phyloP scores from a whole-genome alignment of 495 filamentous ascomycete genomes.

The Neurospora sp. region DNA sequence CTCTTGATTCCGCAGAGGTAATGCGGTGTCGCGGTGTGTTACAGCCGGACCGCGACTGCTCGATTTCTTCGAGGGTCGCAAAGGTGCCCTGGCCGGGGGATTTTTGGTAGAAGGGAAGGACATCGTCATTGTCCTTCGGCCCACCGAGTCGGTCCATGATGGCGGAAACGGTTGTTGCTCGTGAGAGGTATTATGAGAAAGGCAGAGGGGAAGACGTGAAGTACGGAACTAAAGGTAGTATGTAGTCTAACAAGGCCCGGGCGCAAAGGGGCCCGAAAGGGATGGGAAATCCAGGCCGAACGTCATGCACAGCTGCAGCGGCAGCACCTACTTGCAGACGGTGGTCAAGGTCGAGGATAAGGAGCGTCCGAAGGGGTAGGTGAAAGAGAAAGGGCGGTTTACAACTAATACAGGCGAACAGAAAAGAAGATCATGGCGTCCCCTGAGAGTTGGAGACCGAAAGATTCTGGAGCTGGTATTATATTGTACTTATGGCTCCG shows the following conservation, averaged over 20 bases:
- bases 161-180: not conserved
- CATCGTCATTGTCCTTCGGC: slow-evolving; percentile 22
- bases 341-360: not conserved
- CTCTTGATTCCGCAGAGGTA: slow-evolving; percentile 38
- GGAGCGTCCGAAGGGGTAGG: not conserved
- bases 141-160: slow-evolving; percentile 20
- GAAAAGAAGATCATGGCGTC: slow-evolving; percentile 6
- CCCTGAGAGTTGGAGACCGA: slow-evolving; percentile 3
- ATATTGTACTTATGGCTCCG: not conserved
- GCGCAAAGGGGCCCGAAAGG: slow-evolving; percentile 17
- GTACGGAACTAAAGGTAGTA: not conserved
- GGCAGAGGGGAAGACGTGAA: not conserved
- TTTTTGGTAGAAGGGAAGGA: slow-evolving; percentile 25
- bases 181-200: not conserved
- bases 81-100: slow-evolving; percentile 8
- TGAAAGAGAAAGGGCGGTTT: not conserved
- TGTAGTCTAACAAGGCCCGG: slow-evolving; percentile 1
- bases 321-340: not conserved
- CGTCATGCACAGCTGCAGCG: slow-evolving; percentile 13
- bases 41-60: slow-evolving; percentile 22
- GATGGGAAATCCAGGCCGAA: slow-evolving; percentile 9
- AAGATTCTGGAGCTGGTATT: not conserved
- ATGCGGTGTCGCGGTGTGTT: slow-evolving; percentile 25
- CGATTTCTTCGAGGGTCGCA: slow-evolving; percentile 10
- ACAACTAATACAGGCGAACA: slow-evolving; percentile 9